Evolutionary conservation across 73 alveolate species (phyloP).

Genomic region (Tetrahymena elliotti): DNA sequence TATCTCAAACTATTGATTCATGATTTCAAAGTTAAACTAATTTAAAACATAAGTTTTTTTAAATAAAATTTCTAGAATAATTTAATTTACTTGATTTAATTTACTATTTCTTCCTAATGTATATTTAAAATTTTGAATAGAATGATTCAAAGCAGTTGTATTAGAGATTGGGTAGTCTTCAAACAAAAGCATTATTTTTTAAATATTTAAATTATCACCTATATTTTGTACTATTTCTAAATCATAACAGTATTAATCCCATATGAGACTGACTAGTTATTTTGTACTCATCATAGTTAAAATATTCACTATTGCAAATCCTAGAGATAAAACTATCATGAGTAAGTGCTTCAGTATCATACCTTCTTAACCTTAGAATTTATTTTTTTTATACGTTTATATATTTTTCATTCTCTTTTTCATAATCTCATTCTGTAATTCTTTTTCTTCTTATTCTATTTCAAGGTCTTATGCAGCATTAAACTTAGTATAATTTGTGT

Average conservation of each 20-base stretch:
- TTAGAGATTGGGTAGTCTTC: background rate
- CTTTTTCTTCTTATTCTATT: conserved; percentile 5
- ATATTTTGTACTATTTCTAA: background rate
- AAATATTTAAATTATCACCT: conserved; percentile 6
- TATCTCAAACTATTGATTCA: background rate
- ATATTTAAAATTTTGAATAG: background rate
- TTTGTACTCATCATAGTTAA: background rate
- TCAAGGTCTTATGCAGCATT: background rate
- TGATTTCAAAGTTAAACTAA: background rate
- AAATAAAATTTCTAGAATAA: background rate
- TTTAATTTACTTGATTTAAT: background rate
- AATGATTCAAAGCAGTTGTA: background rate
- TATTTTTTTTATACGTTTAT: conserved; percentile 2
- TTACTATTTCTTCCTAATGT: background rate
- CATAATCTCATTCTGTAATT: background rate
- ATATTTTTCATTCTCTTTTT: conserved; percentile 12
- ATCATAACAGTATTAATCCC: conserved; percentile 1
- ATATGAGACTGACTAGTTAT: background rate
- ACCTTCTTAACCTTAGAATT: conserved; percentile 15
- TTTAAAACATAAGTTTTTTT: background rate
- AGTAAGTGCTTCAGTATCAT: background rate
- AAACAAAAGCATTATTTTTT: background rate
- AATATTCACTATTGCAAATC: conserved; percentile 14
- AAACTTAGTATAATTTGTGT: background rate
- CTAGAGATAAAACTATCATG: background rate